Percentiles rank a stretch among this genome's conserved stretches.
Evolutionary conservation across 2,329 filamentous ascomycete genomes (phyloP).

Genomic region (Hypoxylon sp.): DNA sequence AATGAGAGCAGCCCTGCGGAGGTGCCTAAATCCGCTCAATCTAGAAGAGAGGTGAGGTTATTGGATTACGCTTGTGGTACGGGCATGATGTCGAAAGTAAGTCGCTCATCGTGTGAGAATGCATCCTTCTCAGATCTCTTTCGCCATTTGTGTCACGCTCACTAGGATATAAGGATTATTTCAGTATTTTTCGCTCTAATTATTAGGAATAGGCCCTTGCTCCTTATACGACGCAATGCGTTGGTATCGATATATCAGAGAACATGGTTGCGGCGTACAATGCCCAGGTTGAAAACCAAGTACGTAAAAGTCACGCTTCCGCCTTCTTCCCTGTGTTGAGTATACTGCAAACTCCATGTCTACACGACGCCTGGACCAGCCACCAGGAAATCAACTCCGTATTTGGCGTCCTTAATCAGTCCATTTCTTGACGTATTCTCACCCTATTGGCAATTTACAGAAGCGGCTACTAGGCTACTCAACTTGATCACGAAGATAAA

Average conservation of each 20-base stretch:
- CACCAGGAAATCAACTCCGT: background rate
- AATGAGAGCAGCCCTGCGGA: conserved; percentile 40
- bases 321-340: background rate
- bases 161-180: conserved; percentile 8
- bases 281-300: conserved; percentile 66
- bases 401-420: background rate
- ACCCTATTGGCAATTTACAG: background rate
- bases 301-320: conserved; percentile 46
- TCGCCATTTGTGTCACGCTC: background rate
- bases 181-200: conserved; percentile 14
- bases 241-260: conserved; percentile 78
- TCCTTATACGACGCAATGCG: conserved; percentile 71
- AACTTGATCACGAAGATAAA: background rate
- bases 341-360: too few species aligned
- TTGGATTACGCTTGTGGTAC: conserved; percentile 85
- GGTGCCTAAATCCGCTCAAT: conserved; percentile 11
- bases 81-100: conserved; percentile 73
- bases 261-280: conserved; percentile 80
- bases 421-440: background rate
- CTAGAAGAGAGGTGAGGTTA: conserved; percentile 61
- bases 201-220: conserved; percentile 64
- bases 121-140: background rate
- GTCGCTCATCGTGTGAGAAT: conserved; percentile 42
- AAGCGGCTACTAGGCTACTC: background rate
- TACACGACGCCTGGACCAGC: background rate